These are phyloP conservation scores for Taphrina pruni DNA, from an alignment of 1,139 yeast genomes.

Conservation along the genomic window DNA sequence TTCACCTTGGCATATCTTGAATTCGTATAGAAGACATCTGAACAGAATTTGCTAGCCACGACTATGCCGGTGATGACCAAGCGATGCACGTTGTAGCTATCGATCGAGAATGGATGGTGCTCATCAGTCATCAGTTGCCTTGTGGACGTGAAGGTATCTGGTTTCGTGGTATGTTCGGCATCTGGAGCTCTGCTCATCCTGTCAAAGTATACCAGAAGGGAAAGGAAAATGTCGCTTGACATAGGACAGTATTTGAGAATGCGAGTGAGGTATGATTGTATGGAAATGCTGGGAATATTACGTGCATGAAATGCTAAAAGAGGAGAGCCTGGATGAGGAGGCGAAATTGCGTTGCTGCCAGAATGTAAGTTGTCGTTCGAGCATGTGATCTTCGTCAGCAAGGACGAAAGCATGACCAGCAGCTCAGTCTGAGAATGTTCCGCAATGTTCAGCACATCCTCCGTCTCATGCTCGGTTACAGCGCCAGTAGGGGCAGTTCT, in stretches of 20 bases:
- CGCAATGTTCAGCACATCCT: slow-evolving; percentile 65
- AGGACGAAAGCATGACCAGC: slow-evolving; percentile 79
- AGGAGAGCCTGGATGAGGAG: slow-evolving; percentile 57
- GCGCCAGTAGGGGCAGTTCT: not conserved
- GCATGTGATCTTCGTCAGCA: slow-evolving; percentile 82
- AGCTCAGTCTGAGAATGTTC: slow-evolving; percentile 83
- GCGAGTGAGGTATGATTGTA: slow-evolving; percentile 86
- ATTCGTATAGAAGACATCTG: slow-evolving; percentile 94
- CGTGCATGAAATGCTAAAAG: slow-evolving; percentile 94
- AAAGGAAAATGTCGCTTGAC: slow-evolving; percentile 91
- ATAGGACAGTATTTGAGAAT: slow-evolving; percentile 96
- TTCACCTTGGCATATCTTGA: slow-evolving; percentile 89
- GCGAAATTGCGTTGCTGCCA: slow-evolving; percentile 16
- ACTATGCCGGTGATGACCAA: slow-evolving; percentile 95
- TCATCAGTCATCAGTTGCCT: slow-evolving; percentile 45
- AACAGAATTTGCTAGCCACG: slow-evolving; percentile 91
- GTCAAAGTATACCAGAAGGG: slow-evolving; percentile 90
- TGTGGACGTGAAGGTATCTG: slow-evolving; percentile 26
- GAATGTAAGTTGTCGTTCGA: slow-evolving; percentile 71
- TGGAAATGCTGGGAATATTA: slow-evolving; percentile 89
- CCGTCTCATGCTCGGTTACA: not conserved
- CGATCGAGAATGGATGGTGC: slow-evolving; percentile 73
- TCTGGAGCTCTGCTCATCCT: slow-evolving; percentile 58
- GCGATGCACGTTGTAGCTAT: slow-evolving; percentile 92
- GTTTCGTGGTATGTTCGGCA: not conserved